Base-by-base conservation (phyloP, 352 stramenopile genomes). In the Pythium scleroteichum region DNA sequence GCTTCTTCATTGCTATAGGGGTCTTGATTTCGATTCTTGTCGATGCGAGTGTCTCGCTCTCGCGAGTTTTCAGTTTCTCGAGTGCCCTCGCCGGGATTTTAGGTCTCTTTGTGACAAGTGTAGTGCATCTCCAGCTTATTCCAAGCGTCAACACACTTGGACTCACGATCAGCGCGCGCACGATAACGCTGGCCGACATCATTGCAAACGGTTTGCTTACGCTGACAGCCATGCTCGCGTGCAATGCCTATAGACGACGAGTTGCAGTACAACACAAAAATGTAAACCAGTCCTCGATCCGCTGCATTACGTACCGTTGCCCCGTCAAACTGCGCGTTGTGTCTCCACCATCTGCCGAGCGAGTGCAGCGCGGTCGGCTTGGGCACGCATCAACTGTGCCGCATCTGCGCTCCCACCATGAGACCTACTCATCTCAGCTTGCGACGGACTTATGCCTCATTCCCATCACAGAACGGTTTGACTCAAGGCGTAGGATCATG, bases 241-340 rank as follows among this genome's bases (percentile, higher is more conserved):
- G 71, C 2, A 75, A 69, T 17, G 64, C 52, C 1, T 75, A 64
- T 40, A 57, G 71, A 5, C 60, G 63, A 20, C 41, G 61, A 32
- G 39, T 17, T 9, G 50, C 59, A 0, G 20, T 50, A 0, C 64
- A 58, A 12, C 49, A 52, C 35, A 35, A 50, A 9, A 52, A n/a
- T 4, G 33, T 41, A 12, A 59, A 71, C 47, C 35, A 49, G 5
- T 55, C 39, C 1, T 51, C 62, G 7, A 55, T 70, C 24, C 32
- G 44, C 10, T 73, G 57, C 47, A 53, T 68, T 42, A 71, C 49
- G 8, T 71, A 71, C 45, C 62, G 58, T 2, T 74, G 62, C 17
- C 41, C 50, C 1, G 42, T 74, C 3, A 61, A 53, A 17, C 41
- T 73, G 3, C 48, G n/a, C 4, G 19, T 13, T 20, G 45, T 54